A percentile compares a stretch with the other conserved stretches of the same genome.
phyloP scores from a whole-genome alignment of 2,329 filamentous ascomycete genomes.

The Penicillium janthinellum region DNA sequence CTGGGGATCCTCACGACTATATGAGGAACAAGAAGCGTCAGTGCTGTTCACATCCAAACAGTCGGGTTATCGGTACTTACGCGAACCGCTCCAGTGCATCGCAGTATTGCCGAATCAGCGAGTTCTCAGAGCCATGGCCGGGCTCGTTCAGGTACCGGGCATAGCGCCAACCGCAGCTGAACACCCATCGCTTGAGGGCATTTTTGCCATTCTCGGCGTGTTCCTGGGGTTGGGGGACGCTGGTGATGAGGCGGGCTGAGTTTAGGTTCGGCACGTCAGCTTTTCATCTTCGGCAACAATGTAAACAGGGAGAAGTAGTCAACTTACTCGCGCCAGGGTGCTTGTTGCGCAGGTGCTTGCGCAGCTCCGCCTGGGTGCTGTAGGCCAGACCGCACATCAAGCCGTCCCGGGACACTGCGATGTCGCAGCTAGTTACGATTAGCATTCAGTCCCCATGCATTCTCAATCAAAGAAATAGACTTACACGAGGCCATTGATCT shows the following conservation, averaged over 20 bases:
- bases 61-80: neutral
- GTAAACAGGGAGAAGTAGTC: neutral
- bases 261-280: too few species aligned
- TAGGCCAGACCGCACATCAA: neutral
- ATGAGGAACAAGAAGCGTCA: neutral
- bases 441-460: neutral
- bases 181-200: conserved; percentile 1
- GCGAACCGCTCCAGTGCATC: conserved; percentile 1
- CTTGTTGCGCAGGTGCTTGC: neutral
- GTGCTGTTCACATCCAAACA: neutral
- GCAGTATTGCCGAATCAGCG: neutral
- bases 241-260: too few species aligned
- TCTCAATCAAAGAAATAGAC: neutral
- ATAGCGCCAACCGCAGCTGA: conserved; percentile 4
- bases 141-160: neutral
- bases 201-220: neutral
- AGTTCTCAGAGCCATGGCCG: neutral
- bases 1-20: neutral
- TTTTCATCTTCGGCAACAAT: neutral
- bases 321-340: neutral
- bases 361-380: neutral
- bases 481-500: neutral
- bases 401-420: neutral
- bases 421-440: neutral
- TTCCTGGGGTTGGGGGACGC: neutral